Percentiles rank a stretch among this genome's conserved stretches.
phyloP scores from a whole-genome alignment of 2,329 filamentous ascomycete genomes.

The Scopulariopsis brevicaulis region DNA sequence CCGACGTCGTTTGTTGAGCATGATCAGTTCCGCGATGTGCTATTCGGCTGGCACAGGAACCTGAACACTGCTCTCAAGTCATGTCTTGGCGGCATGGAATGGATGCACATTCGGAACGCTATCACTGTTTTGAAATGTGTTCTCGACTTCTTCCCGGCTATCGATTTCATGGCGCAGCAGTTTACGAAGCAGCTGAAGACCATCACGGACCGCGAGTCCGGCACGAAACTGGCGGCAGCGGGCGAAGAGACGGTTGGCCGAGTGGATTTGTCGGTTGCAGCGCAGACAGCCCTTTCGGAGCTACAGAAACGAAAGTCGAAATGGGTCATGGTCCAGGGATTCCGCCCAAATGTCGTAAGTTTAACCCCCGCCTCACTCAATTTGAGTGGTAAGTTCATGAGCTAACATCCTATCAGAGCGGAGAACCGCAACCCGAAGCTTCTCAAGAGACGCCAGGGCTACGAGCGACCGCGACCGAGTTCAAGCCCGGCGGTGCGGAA shows the following conservation, averaged over 20 bases:
- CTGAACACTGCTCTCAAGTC: conserved; percentile 69
- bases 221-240: conserved; percentile 27
- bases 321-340: conserved; percentile 67
- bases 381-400: neutral
- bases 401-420: conserved; percentile 11
- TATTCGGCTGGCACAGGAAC: conserved; percentile 85
- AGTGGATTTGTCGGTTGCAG: conserved; percentile 65
- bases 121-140: conserved; percentile 80
- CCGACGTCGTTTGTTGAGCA: conserved; percentile 66
- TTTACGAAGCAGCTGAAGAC: conserved; percentile 52
- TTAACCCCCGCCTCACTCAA: conserved; percentile 7
- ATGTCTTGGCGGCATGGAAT: conserved; percentile 75
- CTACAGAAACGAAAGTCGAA: conserved; percentile 54
- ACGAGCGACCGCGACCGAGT: conserved; percentile 50
- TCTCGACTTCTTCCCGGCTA: conserved; percentile 71
- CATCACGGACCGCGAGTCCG: conserved; percentile 51
- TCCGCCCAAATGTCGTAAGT: conserved; percentile 51
- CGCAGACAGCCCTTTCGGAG: conserved; percentile 59
- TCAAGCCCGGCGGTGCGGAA: conserved; percentile 38
- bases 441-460: conserved; percentile 26
- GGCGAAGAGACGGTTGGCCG: conserved; percentile 46
- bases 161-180: conserved; percentile 75
- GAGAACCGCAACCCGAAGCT: conserved; percentile 14
- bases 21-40: conserved; percentile 71
- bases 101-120: conserved; percentile 96